These are phyloP conservation scores for Fereydounia khargensis DNA, from an alignment of 1,284 basidiomycete genomes.

Conservation along the genomic window DNA sequence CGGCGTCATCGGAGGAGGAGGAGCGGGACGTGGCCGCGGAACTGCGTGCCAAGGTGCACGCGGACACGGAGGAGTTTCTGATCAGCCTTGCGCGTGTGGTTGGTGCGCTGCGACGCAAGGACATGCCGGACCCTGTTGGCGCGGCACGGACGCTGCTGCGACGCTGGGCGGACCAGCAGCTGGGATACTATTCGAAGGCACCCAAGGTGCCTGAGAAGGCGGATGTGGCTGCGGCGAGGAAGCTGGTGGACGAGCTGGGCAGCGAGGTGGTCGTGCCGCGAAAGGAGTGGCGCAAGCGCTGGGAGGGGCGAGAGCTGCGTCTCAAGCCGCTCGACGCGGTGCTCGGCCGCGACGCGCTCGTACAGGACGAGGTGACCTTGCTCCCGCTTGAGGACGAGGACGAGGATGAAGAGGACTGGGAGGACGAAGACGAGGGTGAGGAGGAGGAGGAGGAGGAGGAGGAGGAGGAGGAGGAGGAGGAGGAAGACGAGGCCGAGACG, in stretches of 20 bases:
- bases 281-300: slow-evolving; percentile 40
- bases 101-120: slow-evolving; percentile 44
- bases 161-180: slow-evolving; percentile 45
- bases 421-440: slow-evolving; percentile 33
- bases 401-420: slow-evolving; percentile 39
- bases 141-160: slow-evolving; percentile 48
- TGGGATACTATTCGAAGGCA: slow-evolving; percentile 49
- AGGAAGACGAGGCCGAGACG: slow-evolving; percentile 10
- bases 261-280: slow-evolving; percentile 14
- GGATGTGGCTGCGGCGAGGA: background rate
- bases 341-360: slow-evolving; percentile 30
- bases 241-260: no score
- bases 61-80: slow-evolving; percentile 52
- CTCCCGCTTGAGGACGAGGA: slow-evolving; percentile 30
- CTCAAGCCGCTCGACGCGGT: slow-evolving; percentile 27
- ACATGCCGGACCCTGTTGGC: slow-evolving; percentile 43
- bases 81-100: slow-evolving; percentile 43
- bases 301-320: slow-evolving; percentile 37
- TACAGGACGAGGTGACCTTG: slow-evolving; percentile 26
- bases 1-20: slow-evolving; percentile 33
- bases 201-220: slow-evolving; percentile 9
- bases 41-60: slow-evolving; percentile 35
- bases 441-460: slow-evolving; percentile 26
- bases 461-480: slow-evolving; percentile 25
- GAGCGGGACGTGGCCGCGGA: slow-evolving; percentile 20